phyloP scores from a whole-genome alignment of 148 eudicot species.

The Cornus controversa region DNA sequence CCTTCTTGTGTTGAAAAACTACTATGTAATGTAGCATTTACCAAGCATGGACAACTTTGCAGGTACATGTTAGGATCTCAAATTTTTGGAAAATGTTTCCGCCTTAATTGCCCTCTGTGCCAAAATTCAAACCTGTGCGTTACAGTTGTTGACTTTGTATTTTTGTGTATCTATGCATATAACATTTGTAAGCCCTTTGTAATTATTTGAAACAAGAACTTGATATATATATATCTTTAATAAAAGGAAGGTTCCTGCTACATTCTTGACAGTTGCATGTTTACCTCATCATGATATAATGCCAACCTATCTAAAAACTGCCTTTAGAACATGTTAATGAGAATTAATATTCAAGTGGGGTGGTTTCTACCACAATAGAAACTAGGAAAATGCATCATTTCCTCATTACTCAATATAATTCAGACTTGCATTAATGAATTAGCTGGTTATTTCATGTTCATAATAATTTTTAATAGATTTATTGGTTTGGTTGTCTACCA shows the following conservation, averaged over 20 bases:
- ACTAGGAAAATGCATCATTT: conserved; percentile 3
- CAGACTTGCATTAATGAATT: neutral
- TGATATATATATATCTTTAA: neutral
- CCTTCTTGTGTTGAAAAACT: neutral
- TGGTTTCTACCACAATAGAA: neutral
- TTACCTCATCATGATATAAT: conserved; percentile 4
- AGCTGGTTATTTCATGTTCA: neutral
- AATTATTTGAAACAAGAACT: no score
- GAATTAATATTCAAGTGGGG: neutral
- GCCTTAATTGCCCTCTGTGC: neutral
- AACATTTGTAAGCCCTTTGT: no score
- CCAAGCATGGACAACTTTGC: neutral
- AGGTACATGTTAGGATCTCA: neutral
- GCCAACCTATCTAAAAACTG: neutral
- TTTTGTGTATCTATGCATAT: neutral
- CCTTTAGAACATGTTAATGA: neutral
- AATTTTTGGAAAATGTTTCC: neutral
- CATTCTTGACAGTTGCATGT: neutral
- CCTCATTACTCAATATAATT: neutral
- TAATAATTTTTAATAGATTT: neutral
- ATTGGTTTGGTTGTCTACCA: neutral
- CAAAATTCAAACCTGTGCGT: neutral
- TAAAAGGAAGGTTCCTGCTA: neutral
- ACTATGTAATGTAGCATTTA: neutral
- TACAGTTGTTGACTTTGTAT: neutral